A percentile compares a stretch with the other conserved stretches of the same genome.
These are phyloP conservation scores for Leishmania aethiopica DNA, from an alignment of 208 protist genomes.

Conservation along the genomic window DNA sequence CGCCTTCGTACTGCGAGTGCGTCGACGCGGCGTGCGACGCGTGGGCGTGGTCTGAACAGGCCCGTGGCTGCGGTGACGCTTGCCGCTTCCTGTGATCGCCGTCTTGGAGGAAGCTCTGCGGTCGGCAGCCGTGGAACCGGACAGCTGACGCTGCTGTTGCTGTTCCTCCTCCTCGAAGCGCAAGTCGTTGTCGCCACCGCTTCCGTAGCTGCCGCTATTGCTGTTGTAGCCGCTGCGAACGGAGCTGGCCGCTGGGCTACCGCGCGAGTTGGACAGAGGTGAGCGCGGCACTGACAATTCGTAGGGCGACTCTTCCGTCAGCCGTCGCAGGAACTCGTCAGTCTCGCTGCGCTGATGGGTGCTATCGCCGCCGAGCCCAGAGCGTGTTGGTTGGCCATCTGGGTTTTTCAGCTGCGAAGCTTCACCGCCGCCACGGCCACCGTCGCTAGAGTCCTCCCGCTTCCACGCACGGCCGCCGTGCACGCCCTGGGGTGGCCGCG, in stretches of 20 bases:
- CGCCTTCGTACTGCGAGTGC: slow-evolving; percentile 4
- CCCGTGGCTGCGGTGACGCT: slow-evolving; percentile 19
- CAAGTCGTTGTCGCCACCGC: neutral
- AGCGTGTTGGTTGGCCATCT: neutral
- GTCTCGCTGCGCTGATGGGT: slow-evolving; percentile 9
- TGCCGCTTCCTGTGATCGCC: slow-evolving; percentile 1
- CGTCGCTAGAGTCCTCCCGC: neutral
- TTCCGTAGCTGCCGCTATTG: slow-evolving; percentile 3
- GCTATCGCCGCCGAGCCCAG: neutral
- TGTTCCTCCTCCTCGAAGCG: slow-evolving; percentile 10
- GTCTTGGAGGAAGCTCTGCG: neutral
- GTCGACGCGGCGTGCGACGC: slow-evolving; percentile 14
- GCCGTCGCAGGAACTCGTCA: slow-evolving; percentile 29
- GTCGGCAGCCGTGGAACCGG: neutral
- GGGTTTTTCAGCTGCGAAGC: neutral
- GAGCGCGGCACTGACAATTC: slow-evolving; percentile 23
- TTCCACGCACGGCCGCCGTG: neutral
- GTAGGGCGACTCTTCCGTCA: slow-evolving; percentile 34
- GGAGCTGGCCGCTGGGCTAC: slow-evolving; percentile 6
- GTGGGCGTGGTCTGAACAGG: neutral
- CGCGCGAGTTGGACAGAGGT: neutral
- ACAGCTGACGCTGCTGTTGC: neutral
- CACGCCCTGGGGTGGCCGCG: neutral
- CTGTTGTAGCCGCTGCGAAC: slow-evolving; percentile 9
- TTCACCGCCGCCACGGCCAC: neutral